Conservation (phyloP, 1,284 basidiomycete species). For the Ganoderma leucocontextum region DNA sequence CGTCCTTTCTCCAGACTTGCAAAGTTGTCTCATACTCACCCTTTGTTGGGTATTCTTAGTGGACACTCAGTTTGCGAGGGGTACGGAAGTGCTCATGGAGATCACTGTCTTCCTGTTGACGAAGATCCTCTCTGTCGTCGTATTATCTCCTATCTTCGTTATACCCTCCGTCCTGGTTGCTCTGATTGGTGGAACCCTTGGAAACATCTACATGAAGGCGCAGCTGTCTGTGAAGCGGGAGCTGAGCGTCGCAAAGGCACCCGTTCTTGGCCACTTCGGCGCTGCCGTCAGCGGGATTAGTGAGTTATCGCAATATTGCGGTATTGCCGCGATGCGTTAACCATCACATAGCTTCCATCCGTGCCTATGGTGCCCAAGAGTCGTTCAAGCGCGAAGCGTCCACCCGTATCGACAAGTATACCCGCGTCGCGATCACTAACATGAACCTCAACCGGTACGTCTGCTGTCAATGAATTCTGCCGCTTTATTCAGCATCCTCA, state of each 20-base stretch:
- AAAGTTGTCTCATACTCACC: neutral
- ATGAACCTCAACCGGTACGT: slow-evolving; percentile 59
- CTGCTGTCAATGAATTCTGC: neutral
- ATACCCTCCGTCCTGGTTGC: slow-evolving; percentile 51
- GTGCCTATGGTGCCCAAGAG: slow-evolving; percentile 65
- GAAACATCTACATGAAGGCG: slow-evolving; percentile 67
- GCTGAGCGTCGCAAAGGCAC: slow-evolving; percentile 72
- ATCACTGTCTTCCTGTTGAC: slow-evolving; percentile 46
- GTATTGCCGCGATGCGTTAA: neutral
- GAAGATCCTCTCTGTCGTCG: slow-evolving; percentile 50
- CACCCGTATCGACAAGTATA: slow-evolving; percentile 57
- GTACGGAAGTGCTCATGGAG: slow-evolving; percentile 36
- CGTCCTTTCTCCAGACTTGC: slow-evolving; percentile 4
- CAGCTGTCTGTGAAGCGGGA: slow-evolving; percentile 82
- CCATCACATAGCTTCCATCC: slow-evolving; percentile 58
- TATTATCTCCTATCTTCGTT: slow-evolving; percentile 53
- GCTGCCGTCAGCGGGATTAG: slow-evolving; percentile 73
- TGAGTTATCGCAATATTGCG: slow-evolving; percentile 41
- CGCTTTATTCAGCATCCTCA: neutral
- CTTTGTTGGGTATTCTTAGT: slow-evolving; percentile 12
- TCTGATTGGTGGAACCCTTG: slow-evolving; percentile 53
- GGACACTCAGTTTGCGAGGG: slow-evolving; percentile 7
- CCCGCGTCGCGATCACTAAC: slow-evolving; percentile 53
- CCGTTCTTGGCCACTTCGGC: slow-evolving; percentile 75
- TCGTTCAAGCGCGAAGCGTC: slow-evolving; percentile 55